A percentile compares a stretch with the other conserved stretches of the same genome.
These are phyloP conservation scores for Globisporangium paddicum DNA, from an alignment of 352 stramenopile genomes.

Conservation along the genomic window DNA sequence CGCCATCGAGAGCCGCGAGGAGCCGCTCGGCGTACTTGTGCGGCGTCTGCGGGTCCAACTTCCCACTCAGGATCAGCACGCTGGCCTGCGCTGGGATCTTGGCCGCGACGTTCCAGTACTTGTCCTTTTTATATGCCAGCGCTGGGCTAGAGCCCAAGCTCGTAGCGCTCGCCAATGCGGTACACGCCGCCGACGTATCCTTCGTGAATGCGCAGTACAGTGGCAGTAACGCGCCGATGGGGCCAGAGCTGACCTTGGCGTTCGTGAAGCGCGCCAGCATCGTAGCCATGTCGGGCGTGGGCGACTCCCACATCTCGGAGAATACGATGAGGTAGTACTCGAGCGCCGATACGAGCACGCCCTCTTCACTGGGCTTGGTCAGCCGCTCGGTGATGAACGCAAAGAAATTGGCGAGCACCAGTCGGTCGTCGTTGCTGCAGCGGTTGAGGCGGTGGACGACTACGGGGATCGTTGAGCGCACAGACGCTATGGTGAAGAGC, in stretches of 20 bases:
- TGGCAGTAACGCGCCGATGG: not conserved
- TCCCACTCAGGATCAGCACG: slow-evolving; percentile 43
- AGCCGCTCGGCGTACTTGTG: slow-evolving; percentile 45
- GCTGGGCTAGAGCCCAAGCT: not conserved
- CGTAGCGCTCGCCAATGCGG: not conserved
- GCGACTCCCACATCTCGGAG: slow-evolving; percentile 54
- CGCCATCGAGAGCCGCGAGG: slow-evolving; percentile 21
- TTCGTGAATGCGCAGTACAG: not conserved
- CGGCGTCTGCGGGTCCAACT: slow-evolving; percentile 43
- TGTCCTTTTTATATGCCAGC: slow-evolving; percentile 9
- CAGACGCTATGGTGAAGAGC: slow-evolving; percentile 17
- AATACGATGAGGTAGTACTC: slow-evolving; percentile 44
- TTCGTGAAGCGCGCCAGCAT: not conserved
- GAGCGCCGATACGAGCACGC: not conserved
- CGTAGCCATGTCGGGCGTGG: slow-evolving; percentile 12
- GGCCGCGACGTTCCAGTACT: slow-evolving; percentile 44
- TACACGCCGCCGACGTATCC: not conserved
- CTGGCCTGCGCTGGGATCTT: slow-evolving; percentile 28
- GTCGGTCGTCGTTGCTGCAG: slow-evolving; percentile 13
- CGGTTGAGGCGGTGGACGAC: slow-evolving; percentile 23
- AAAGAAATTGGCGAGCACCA: not conserved
- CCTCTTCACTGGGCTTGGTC: not conserved
- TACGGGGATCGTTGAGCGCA: slow-evolving; percentile 10
- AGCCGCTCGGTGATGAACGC: not conserved
- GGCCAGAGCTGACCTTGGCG: not conserved